Evolutionary conservation across 2,329 filamentous ascomycete genomes (phyloP).

Genomic region (Sclerotinia spermophila): DNA sequence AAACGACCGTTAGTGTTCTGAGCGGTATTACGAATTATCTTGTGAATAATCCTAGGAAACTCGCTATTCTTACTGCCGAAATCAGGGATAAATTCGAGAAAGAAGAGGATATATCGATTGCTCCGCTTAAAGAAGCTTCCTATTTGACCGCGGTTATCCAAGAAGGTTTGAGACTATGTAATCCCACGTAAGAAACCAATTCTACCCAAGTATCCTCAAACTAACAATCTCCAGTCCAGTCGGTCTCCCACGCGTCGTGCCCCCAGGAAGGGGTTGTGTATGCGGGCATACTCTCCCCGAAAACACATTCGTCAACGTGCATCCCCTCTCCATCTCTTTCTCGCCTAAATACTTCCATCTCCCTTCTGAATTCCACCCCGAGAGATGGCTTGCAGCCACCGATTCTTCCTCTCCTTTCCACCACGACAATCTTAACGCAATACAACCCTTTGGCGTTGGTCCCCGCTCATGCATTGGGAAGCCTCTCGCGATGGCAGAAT

Average conservation of each 20-base stretch:
- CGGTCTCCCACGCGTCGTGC: background rate
- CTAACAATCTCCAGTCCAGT: background rate
- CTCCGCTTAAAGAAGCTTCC: conserved; percentile 23
- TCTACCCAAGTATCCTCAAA: background rate
- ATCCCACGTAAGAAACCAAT: background rate
- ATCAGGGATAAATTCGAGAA: background rate
- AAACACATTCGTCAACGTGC: background rate
- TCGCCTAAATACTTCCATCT: background rate
- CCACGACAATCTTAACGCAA: background rate
- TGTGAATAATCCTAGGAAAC: background rate
- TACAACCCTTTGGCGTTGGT: conserved; percentile 2
- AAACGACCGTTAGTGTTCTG: background rate
- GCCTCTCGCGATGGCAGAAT: background rate
- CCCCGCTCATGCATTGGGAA: background rate
- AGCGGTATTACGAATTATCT: background rate
- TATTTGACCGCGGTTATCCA: conserved; percentile 44
- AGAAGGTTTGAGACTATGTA: conserved; percentile 43
- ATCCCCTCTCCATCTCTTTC: background rate
- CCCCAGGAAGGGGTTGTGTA: background rate
- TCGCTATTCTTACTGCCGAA: background rate
- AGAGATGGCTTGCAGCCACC: background rate
- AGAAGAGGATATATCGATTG: background rate
- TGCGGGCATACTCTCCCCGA: background rate
- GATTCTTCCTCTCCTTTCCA: background rate
- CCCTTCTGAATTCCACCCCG: background rate